A percentile compares a stretch with the other conserved stretches of the same genome.
These are phyloP conservation scores for Casuarina cunninghamiana DNA, from an alignment of 306 rosid genomes.

Conservation along the genomic window DNA sequence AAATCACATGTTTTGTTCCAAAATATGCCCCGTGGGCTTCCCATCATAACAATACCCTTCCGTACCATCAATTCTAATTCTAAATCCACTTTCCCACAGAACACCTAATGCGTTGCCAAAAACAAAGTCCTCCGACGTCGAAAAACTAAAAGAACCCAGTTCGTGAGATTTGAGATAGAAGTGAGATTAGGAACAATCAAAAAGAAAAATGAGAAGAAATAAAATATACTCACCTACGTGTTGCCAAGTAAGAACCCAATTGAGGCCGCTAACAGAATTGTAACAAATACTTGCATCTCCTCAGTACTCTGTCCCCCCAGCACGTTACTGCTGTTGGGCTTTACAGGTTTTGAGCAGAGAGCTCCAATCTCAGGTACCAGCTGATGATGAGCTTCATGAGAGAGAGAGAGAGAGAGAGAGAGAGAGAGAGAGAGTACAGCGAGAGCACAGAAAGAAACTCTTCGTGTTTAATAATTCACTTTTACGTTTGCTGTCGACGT, in stretches of 20 bases:
- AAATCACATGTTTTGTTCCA: background rate
- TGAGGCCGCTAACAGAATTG: background rate
- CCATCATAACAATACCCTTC: background rate
- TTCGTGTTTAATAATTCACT: constrained; percentile 17
- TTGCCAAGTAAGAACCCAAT: background rate
- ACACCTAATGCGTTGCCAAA: background rate
- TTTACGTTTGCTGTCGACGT: constrained; percentile 5
- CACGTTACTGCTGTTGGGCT: background rate
- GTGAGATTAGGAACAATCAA: background rate
- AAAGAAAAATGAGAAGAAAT: background rate
- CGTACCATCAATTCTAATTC: background rate
- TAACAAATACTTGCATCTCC: background rate
- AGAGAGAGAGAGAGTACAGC: constrained; percentile 2
- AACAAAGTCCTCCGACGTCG: background rate
- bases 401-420: background rate
- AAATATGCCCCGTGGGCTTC: background rate
- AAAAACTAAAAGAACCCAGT: background rate
- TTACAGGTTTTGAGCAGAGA: background rate
- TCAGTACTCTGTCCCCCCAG: background rate
- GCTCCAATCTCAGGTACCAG: constrained; percentile 22
- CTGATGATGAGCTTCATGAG: constrained; percentile 2
- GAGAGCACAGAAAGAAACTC: constrained; percentile 14
- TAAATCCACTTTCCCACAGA: background rate
- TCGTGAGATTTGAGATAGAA: background rate
- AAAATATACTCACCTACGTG: background rate